Evolutionary conservation across 495 filamentous ascomycete genomes (phyloP), one percentile per base, ranked within the genome.

Genomic region (Ramalina peruviana): DNA sequence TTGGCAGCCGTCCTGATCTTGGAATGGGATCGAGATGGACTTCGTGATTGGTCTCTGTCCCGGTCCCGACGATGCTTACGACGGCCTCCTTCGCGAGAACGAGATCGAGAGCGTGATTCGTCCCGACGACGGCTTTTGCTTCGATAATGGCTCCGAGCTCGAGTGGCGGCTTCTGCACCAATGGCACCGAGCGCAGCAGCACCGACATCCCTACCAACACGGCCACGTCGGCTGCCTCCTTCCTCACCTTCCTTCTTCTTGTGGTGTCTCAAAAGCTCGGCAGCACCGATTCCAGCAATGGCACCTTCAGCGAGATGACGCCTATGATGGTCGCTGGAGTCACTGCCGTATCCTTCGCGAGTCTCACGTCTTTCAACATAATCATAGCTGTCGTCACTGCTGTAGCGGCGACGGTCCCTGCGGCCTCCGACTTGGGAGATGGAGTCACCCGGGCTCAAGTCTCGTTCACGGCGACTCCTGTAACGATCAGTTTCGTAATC

Each of bases 281-380:
- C 82, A 7, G 81, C 74, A 50, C 83, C 88, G 36, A 83, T 75
- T 13, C 86, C 88, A 42, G 85, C 83, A 33, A 90, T 66, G 21
- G 86, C 86, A 36, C 88, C 88, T 67, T 90, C 87, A 21, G 85
- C 86, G n/a, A 94, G 62, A 62, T 93, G 86, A 30, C 83, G 83
- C 58, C 77, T 76, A 60, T 79, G 83, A 53, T 76, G 67, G 15
- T 74, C 74, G 57, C 73, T 75, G 46, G 75, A 79, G 51, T 80
- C 78, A 37, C 75, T 65, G 13, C 15, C 33, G 47, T 52, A 64
- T 0, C 42, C 51, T 40, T 58, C 52, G n/a, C 63, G 66, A 33
- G 66, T 71, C 52, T 77, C 74, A 23, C 45, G 45, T 59, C 72
- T 74, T 51, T 67, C 71, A 44, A 79, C 63, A 54, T 74, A 78